Base-by-base conservation (phyloP, 2,329 filamentous ascomycete genomes). In the Aspergillus texensis region DNA sequence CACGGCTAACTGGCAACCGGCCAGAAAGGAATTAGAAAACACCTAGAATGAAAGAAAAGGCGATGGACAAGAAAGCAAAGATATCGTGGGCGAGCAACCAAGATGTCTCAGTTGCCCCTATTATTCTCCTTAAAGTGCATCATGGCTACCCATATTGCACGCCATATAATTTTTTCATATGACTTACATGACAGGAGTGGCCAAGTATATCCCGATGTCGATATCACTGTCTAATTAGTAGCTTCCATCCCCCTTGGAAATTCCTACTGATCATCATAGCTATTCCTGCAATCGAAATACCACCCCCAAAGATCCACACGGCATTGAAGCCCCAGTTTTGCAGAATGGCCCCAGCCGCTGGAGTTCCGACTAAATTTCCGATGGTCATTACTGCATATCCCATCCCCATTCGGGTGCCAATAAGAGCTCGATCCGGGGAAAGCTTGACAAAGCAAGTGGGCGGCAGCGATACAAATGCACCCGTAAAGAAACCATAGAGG, bases 331-430 rank as follows among this genome's bases (percentile, higher is more conserved):
- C 60, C 30, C 26, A 1, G 21, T 53, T n/a, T 19, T 62, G 43
- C 34, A 32, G 41, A 19, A 62, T 54, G 6, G 36, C 32, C 21
- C 54, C 60, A 9, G 55, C 55, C 0, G 30, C 19, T n/a, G 60
- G 55, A 8, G 45, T 45, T 1, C 60, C 55, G 10, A 58, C 45
- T 28, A 62, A 2, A 53, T 58, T 58, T 14, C 55, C 60, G 6
- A 62, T 26, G 2, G 55, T 19, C 55, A 58, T 58, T 8, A 62
- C 54, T 10, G 54, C 54, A 36, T 57, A 58, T 2, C 55, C 61
- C 61, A 62, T 59, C 0, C 56, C 61, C 46, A 59, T 56, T 8
- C 61, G 34, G 36, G 48, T 55, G 12, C 56, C 48, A 30, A 62
- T 58, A 12, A 58, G 45, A 19, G 41, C 21, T 6, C 32, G 30